Conservation (phyloP, 2,329 filamentous ascomycete genomes). For the Alternaria longipes region DNA sequence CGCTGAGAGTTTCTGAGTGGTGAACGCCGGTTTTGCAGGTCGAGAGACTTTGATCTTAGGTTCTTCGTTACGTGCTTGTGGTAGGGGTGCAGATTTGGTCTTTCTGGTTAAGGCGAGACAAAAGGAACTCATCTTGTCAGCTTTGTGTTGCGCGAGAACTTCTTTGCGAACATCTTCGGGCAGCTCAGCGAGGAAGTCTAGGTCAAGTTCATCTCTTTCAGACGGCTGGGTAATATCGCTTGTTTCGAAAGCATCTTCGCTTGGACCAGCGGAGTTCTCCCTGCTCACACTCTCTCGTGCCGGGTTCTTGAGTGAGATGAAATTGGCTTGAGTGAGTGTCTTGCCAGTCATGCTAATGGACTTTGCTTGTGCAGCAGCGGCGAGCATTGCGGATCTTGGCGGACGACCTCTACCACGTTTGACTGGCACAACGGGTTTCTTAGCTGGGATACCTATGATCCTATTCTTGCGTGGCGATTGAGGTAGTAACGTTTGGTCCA, state of each 20-base stretch:
- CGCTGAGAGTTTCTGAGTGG: constrained; percentile 63
- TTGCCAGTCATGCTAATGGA: constrained; percentile 37
- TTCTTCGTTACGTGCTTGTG: constrained; percentile 31
- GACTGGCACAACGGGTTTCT: constrained; percentile 65
- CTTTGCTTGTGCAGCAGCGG: constrained; percentile 62
- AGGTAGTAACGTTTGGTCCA: constrained; percentile 42
- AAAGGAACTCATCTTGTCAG: constrained; percentile 37
- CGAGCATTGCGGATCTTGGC: constrained; percentile 49
- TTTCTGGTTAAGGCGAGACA: constrained; percentile 42
- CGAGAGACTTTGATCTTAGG: constrained; percentile 57
- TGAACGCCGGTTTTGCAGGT: constrained; percentile 68
- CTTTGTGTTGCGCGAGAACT: constrained; percentile 75
- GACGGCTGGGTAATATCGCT: neutral
- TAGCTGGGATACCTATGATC: constrained; percentile 58
- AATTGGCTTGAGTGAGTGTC: constrained; percentile 75
- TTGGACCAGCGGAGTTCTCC: constrained; percentile 28
- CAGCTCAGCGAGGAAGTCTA: constrained; percentile 80
- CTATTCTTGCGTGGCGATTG: constrained; percentile 64
- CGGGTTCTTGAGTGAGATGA: constrained; percentile 59
- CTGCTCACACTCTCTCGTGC: constrained; percentile 20
- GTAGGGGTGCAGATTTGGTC: constrained; percentile 23
- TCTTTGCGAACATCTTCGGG: constrained; percentile 74
- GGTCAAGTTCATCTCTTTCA: constrained; percentile 42
- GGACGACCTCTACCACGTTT: constrained; percentile 71
- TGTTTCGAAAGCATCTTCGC: constrained; percentile 38